These are phyloP conservation scores for Wickerhamomyces sp. DNA, from an alignment of 1,139 yeast genomes.

Conservation along the genomic window DNA sequence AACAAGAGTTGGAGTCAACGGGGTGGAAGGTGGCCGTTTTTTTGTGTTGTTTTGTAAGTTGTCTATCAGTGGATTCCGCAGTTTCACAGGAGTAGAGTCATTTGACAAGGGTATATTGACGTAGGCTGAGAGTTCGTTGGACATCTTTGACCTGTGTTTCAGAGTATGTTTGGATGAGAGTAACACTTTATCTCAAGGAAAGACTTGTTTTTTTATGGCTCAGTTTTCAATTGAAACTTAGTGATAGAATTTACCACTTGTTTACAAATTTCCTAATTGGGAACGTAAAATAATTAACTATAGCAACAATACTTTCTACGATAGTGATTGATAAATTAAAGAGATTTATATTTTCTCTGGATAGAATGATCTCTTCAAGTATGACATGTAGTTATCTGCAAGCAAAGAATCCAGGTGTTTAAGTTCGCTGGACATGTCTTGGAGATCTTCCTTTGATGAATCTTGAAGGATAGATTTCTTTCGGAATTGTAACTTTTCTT, in stretches of 20 bases:
- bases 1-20: slow-evolving; percentile 22
- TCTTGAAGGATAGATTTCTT: neutral
- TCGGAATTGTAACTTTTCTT: neutral
- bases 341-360: slow-evolving; percentile 16
- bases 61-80: slow-evolving; percentile 13
- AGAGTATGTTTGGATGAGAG: no score
- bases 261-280: neutral
- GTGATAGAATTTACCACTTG: neutral
- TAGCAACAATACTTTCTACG: neutral
- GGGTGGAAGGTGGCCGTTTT: slow-evolving; percentile 24
- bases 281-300: neutral
- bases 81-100: slow-evolving; percentile 17
- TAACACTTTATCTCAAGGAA: no score
- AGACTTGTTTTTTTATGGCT: no score
- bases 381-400: slow-evolving; percentile 2
- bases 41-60: slow-evolving; percentile 11
- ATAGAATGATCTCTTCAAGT: slow-evolving; percentile 15
- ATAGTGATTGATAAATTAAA: neutral
- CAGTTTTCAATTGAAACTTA: no score
- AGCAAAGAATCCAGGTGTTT: slow-evolving; percentile 11
- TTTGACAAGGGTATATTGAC: neutral
- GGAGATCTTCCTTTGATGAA: neutral
- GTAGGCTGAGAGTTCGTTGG: neutral
- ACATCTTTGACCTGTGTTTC: neutral
- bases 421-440: slow-evolving; percentile 5